Evolutionary conservation across 169 alveolate species (phyloP).

Genomic region (Plasmodium falciparum): DNA sequence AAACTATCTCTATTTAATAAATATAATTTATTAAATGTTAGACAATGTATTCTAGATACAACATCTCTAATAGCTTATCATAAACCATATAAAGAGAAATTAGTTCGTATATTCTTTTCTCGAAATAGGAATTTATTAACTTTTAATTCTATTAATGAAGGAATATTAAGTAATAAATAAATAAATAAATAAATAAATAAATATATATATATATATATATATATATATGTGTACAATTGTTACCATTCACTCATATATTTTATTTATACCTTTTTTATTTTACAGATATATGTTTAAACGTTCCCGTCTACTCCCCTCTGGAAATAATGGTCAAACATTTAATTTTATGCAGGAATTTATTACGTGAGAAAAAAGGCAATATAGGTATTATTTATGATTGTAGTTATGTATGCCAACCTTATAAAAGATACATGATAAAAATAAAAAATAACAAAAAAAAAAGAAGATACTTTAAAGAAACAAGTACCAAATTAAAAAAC

Average conservation of each 20-base stretch:
- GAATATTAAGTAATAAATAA: conserved; percentile 52
- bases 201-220: conserved; percentile 1
- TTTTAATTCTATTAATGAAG: conserved; percentile 59
- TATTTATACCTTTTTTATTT: neutral
- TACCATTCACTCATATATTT: neutral
- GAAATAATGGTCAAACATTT: conserved; percentile 71
- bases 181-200: neutral
- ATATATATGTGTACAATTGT: neutral
- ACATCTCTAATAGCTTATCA: conserved; percentile 74
- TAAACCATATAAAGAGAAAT: conserved; percentile 73
- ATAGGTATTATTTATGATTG: conserved; percentile 71
- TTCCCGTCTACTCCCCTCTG: conserved; percentile 75
- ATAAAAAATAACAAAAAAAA: conserved; percentile 65
- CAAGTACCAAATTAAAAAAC: conserved; percentile 32
- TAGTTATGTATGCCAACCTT: conserved; percentile 75
- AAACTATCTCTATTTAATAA: conserved; percentile 58
- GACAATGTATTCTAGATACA: conserved; percentile 67
- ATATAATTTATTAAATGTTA: conserved; percentile 15
- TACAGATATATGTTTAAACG: conserved; percentile 53
- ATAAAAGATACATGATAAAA: conserved; percentile 74
- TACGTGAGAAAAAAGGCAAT: conserved; percentile 71
- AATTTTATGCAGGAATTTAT: conserved; percentile 58
- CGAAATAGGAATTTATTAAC: conserved; percentile 60
- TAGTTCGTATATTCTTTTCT: conserved; percentile 75
- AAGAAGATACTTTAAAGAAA: conserved; percentile 63